phyloP scores from a whole-genome alignment of 2,329 filamentous ascomycete genomes.

The Pseudogymnoascus sp. region DNA sequence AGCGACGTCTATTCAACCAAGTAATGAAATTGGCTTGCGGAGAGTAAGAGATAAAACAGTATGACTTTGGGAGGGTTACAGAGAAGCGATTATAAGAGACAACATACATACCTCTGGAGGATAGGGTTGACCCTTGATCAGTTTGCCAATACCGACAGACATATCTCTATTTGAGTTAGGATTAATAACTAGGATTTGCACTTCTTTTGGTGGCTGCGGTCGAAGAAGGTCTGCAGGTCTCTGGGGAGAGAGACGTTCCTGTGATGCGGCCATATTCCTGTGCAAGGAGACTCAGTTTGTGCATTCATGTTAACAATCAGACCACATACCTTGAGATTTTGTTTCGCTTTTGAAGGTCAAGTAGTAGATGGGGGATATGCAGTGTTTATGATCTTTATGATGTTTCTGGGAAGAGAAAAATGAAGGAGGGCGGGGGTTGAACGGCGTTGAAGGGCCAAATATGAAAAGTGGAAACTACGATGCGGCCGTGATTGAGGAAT shows the following conservation, averaged over 20 bases:
- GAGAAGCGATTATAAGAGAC: not conserved
- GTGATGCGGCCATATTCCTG: not conserved
- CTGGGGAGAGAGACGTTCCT: not conserved
- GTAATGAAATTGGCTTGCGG: not conserved
- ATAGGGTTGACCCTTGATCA: conserved; percentile 32
- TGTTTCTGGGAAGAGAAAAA: not conserved
- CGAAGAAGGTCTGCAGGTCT: not conserved
- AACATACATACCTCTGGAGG: not conserved
- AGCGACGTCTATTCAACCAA: not conserved
- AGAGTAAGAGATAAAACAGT: not conserved
- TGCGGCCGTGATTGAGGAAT: conserved; percentile 3
- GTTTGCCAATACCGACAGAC: conserved; percentile 56
- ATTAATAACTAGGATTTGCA: conserved; percentile 62
- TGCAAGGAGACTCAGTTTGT: not conserved
- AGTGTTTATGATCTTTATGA: not conserved
- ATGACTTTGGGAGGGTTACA: not conserved
- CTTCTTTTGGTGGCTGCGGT: conserved; percentile 25
- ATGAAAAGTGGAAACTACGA: conserved; percentile 3
- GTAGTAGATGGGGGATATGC: not conserved
- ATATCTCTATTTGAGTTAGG: conserved; percentile 70
- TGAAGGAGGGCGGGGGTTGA: not conserved
- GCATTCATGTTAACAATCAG: not conserved
- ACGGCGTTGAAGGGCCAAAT: not conserved
- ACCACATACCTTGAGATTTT: not conserved
- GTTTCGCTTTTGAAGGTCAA: not conserved